Base-by-base conservation (phyloP, 345 rosid species). In the Noccaea caerulescens region DNA sequence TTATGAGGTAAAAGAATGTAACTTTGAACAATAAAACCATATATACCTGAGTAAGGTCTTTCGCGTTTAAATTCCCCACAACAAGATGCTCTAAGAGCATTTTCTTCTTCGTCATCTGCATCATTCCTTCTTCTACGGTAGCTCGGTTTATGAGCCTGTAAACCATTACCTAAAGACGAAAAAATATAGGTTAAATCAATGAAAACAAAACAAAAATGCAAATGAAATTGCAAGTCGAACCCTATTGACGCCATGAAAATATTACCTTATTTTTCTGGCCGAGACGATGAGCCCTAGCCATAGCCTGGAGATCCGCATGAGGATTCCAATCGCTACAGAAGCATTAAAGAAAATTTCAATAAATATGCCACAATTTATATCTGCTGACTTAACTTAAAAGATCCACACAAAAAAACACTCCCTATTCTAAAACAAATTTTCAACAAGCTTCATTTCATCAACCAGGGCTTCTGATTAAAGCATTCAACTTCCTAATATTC, bases 201-300 rank as follows among this genome's bases (percentile, higher is more conserved):
- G 46, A 57, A 2, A 64, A 44, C 18, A 13, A 9, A 61, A 25
- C 39, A 30, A 58, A 6, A 44, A 11, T 27, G 30, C 30, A 27
- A 27, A 27, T 12, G 65, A 23, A 33, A 14, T 14, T 14, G 34
- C 11, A 36, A 71, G 20, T 8, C 13, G 3, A 36, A 11, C 7
- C 4, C 42, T n/a, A 47, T 45, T 50, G 20, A 44, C 14, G 13
- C 55, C 49, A 52, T 53, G 45, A 65, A 27, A 68, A 69, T 12
- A 54, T 43, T 52, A 93, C 98, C 88, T 90, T 90, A 79, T 86
- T 86, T 42, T 85, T 87, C 74, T 93, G 96, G 63, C 97, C 97
- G 41, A 90, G 96, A 60, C 98, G 88, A 86, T 93, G 96, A 56
- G 96, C 97, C 76, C 97, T 87, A 69, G 98, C 98, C 96, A 93